Evolutionary conservation across 208 protist species (phyloP), one percentile per base, ranked within the genome.

Genomic region (Crithidia brevicula): DNA sequence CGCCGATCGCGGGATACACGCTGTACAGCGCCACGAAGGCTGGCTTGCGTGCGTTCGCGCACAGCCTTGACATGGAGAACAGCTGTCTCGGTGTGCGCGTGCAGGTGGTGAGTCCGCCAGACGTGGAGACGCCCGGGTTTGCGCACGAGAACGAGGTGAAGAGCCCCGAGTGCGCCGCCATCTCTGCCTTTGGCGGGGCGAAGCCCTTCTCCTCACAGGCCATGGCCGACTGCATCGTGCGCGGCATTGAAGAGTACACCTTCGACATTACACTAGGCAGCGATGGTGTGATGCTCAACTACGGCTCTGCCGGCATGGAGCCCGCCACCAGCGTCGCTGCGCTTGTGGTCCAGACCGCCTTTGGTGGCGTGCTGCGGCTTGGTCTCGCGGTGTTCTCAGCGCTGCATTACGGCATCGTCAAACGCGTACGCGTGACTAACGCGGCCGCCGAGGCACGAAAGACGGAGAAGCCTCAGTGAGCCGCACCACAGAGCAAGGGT

Each of bases 61-160:
- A 97, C 74, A 86, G 79, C 49, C 56, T 97, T 1, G 88, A 93
- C 54, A 95, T 92, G 82, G 92, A 98, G 74, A 82, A 91, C 70
- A 84, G 74, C 61, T 89, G 82, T 54, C 53, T 91, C 9, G 82
- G 83, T 9, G 87, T 98, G 60, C 83, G 88, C 1, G 88, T 89
- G 43, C 89, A 93, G 77, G 85, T 97, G 5, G 71, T 90, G 25
- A 89, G 88, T 53, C 92, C 94, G 31, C 88, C 92, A 0, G 88
- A 96, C 68, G 87, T 94, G 46, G 85, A 85, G 47, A 97, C 92
- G 25, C 89, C 90, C 4, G 92, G 91, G 18, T 93, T 85, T 27
- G 84, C 68, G 50, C 73, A 72, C 56, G 92, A 98, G 71, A 95
- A 94, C 67, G 58, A 82, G 43, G 72, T 83, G 22, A 98, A 98